Percentiles rank a stretch among this genome's conserved stretches.
These are phyloP conservation scores for Podaxis sp. DNA, from an alignment of 768 basidiomycete species.

Conservation along the genomic window DNA sequence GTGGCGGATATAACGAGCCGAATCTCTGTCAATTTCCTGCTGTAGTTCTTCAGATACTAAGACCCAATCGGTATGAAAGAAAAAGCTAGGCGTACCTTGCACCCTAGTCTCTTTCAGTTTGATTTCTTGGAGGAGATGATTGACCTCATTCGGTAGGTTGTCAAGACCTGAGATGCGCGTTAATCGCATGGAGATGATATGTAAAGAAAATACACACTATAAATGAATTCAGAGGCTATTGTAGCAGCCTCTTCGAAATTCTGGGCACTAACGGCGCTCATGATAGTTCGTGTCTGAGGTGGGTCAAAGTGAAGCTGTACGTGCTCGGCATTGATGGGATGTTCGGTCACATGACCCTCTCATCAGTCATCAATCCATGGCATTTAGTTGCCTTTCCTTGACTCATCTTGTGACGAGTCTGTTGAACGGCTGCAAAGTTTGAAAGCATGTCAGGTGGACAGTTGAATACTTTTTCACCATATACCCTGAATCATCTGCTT, in stretches of 20 bases:
- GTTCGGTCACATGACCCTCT: neutral
- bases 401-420: too few species aligned
- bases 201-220: slow-evolving; percentile 36
- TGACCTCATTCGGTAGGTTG: slow-evolving; percentile 53
- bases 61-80: neutral
- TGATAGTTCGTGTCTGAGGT: neutral
- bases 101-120: slow-evolving; percentile 42
- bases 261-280: slow-evolving; percentile 15
- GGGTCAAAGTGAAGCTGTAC: neutral
- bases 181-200: neutral
- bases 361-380: too few species aligned
- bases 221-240: slow-evolving; percentile 56
- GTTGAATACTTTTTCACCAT: too few species aligned
- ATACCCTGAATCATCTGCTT: too few species aligned
- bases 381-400: too few species aligned
- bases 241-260: slow-evolving; percentile 54
- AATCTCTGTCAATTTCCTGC: slow-evolving; percentile 49
- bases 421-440: too few species aligned
- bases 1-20: slow-evolving; percentile 50
- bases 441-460: too few species aligned
- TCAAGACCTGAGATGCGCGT: slow-evolving; percentile 41
- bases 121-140: slow-evolving; percentile 53
- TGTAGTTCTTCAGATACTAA: slow-evolving; percentile 39
- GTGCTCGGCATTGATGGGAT: too few species aligned
- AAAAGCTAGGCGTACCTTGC: slow-evolving; percentile 34